These are phyloP conservation scores for Stephania yunnanensis DNA, from an alignment of 164 flowering plant species.

Conservation along the genomic window DNA sequence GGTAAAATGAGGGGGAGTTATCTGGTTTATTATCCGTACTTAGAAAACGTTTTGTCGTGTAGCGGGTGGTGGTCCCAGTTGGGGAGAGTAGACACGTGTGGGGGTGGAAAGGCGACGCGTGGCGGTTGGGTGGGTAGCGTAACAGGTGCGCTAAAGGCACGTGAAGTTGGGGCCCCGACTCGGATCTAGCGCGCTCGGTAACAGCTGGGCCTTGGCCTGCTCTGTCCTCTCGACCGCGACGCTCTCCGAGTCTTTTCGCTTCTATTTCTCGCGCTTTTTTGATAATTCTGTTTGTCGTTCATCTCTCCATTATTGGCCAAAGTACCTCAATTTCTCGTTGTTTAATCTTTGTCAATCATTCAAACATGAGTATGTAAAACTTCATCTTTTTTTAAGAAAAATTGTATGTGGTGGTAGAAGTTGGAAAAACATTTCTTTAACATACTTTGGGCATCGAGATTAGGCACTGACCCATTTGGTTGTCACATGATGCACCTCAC, in stretches of 20 bases:
- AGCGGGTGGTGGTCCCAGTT: constrained; percentile 16
- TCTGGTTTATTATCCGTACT: not conserved
- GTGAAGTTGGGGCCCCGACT: constrained; percentile 18
- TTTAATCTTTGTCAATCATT: too few relatives aligned
- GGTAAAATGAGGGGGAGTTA: not conserved
- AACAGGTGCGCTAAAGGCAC: constrained; percentile 10
- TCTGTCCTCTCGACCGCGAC: constrained; percentile 11
- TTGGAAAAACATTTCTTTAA: too few relatives aligned
- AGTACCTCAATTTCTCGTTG: too few relatives aligned
- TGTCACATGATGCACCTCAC: too few relatives aligned
- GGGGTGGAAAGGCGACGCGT: not conserved
- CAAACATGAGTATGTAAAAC: too few relatives aligned
- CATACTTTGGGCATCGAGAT: too few relatives aligned
- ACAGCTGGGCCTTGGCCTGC: not conserved
- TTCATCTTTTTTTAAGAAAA: too few relatives aligned
- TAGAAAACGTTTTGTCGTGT: not conserved
- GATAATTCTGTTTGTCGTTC: too few relatives aligned
- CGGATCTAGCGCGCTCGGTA: constrained; percentile 9
- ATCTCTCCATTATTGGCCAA: too few relatives aligned
- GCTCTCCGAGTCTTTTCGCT: not conserved
- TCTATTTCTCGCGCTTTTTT: not conserved
- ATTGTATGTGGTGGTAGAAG: too few relatives aligned
- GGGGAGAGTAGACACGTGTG: constrained; percentile 14
- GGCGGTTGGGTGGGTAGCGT: not conserved
- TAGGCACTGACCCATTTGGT: too few relatives aligned